phyloP scores from a whole-genome alignment of 805 yeast species.

The Maudiozyma barnettii region DNA sequence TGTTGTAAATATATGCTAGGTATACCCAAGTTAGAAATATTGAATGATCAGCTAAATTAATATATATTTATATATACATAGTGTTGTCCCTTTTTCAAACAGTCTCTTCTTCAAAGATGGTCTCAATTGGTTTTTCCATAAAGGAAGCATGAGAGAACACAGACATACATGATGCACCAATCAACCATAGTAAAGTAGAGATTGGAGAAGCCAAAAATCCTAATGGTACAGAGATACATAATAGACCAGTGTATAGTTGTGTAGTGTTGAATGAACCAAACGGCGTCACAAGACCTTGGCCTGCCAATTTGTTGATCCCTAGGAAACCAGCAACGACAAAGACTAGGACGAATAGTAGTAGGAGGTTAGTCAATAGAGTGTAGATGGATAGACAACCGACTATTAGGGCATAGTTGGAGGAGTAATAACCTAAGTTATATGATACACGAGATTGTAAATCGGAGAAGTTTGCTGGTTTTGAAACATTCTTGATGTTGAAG shows the following conservation, averaged over 20 bases:
- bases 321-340: conserved; percentile 65
- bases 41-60: no score
- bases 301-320: conserved; percentile 71
- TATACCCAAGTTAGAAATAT: no score
- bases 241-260: conserved; percentile 75
- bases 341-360: conserved; percentile 72
- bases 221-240: conserved; percentile 68
- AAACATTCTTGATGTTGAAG: conserved; percentile 79
- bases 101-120: conserved; percentile 77
- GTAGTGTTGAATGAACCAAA: conserved; percentile 63
- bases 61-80: neutral
- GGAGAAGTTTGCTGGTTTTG: conserved; percentile 82
- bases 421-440: conserved; percentile 78
- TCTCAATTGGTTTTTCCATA: conserved; percentile 92
- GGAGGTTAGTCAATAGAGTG: conserved; percentile 76
- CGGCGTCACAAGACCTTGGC: conserved; percentile 73
- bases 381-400: conserved; percentile 67
- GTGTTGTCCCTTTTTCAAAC: conserved; percentile 12
- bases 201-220: conserved; percentile 85
- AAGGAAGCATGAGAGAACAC: conserved; percentile 82
- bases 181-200: conserved; percentile 83
- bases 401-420: conserved; percentile 74
- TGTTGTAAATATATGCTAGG: no score
- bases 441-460: conserved; percentile 84
- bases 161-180: conserved; percentile 71